phyloP scores from a whole-genome alignment of 495 filamentous ascomycete genomes.

The Neurospora sp. region DNA sequence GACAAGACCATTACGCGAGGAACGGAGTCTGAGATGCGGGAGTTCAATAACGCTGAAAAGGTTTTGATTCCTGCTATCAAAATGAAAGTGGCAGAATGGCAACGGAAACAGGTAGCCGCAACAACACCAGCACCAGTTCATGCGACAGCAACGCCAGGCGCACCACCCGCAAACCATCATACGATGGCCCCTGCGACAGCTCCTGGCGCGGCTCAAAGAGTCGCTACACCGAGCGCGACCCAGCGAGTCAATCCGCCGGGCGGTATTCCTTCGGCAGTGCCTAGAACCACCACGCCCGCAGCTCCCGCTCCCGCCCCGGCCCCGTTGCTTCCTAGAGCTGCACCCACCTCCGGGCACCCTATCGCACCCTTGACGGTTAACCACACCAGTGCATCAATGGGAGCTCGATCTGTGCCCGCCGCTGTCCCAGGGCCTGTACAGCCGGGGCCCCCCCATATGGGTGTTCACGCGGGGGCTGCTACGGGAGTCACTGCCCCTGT shows the following conservation, averaged over 20 bases:
- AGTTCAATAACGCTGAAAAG: conserved; percentile 18
- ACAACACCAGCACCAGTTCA: not conserved
- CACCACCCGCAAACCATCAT: not conserved
- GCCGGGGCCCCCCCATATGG: not conserved
- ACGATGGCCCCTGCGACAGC: not conserved
- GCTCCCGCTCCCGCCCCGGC: not conserved
- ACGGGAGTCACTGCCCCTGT: not conserved
- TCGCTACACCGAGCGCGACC: not conserved
- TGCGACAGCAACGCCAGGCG: not conserved
- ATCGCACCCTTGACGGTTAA: not conserved
- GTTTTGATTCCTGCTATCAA: conserved; percentile 18
- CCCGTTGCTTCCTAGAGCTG: not conserved
- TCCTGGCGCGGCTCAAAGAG: not conserved
- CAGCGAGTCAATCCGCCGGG: not conserved
- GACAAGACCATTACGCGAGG: conserved; percentile 21
- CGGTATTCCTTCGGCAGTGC: not conserved
- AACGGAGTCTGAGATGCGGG: conserved; percentile 12
- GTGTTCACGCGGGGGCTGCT: not conserved
- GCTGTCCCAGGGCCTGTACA: not conserved
- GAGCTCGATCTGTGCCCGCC: not conserved
- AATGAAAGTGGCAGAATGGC: conserved; percentile 9
- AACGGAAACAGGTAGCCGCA: conserved; percentile 12
- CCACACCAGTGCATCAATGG: not conserved
- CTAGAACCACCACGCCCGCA: not conserved
- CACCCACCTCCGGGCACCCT: not conserved